phyloP scores from a whole-genome alignment of 768 basidiomycete species.

The Lactarius vividus region DNA sequence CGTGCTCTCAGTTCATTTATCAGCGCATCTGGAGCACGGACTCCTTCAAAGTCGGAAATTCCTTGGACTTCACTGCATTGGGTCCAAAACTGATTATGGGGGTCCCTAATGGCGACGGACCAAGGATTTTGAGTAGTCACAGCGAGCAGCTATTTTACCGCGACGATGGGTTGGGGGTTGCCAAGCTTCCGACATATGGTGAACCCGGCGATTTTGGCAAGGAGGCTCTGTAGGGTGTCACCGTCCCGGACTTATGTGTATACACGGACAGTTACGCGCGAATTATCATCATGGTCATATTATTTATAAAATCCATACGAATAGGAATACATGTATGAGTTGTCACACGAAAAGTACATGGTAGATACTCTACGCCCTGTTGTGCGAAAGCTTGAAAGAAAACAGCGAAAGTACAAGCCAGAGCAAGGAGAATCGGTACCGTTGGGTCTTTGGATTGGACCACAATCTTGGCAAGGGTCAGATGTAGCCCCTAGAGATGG shows the following conservation, averaged over 20 bases:
- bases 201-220: slow-evolving; percentile 6
- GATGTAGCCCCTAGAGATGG: slow-evolving; percentile 26
- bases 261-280: slow-evolving; percentile 1
- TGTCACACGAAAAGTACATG: slow-evolving; percentile 26
- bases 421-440: slow-evolving; percentile 24
- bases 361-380: slow-evolving; percentile 25
- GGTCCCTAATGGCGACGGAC: slow-evolving; percentile 29
- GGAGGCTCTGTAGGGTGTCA: slow-evolving; percentile 2
- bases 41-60: slow-evolving; percentile 55
- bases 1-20: slow-evolving; percentile 47
- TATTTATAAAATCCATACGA: slow-evolving; percentile 28
- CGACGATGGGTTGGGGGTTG: neutral
- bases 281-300: slow-evolving; percentile 25
- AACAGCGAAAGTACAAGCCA: slow-evolving; percentile 22
- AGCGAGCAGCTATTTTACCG: slow-evolving; percentile 17
- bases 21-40: slow-evolving; percentile 68
- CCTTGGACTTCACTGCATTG: slow-evolving; percentile 53
- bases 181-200: slow-evolving; percentile 8
- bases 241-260: neutral
- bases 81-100: slow-evolving; percentile 52
- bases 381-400: slow-evolving; percentile 19
- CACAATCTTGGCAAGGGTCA: slow-evolving; percentile 26
- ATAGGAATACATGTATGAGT: slow-evolving; percentile 29
- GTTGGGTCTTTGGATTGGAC: slow-evolving; percentile 21
- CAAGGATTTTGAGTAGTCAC: slow-evolving; percentile 5